Evolutionary conservation across 108 stramenopile species (phyloP), one percentile per base, ranked within the genome.

Genomic region (Cafeteria roenbergensis): DNA sequence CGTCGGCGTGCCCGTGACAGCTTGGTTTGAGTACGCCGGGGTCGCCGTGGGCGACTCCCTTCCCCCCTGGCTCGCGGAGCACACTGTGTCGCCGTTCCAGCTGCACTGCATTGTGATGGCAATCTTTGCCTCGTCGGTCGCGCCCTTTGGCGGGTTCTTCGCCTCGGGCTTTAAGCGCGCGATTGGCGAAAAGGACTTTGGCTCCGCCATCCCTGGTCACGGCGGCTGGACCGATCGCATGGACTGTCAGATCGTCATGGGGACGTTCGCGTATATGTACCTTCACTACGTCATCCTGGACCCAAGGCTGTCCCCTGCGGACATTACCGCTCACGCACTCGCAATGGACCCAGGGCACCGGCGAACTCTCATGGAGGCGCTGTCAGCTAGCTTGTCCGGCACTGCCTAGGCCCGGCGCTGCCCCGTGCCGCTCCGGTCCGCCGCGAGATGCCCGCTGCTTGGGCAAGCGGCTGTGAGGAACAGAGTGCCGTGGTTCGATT

Each of bases 171-270:
- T 92, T 73, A 95, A 95, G 73, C 73, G 94, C 37, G 88, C 91
- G 26, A 89, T 91, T 68, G 77, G 76, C 20, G 85, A 88, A 62
- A 95, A 95, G 69, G 94, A 95, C 70, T 95, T 95, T 72, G 90
- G 86, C 68, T 71, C 80, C 0, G 67, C 92, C 59, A 85, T 93
- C 57, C 91, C 91, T 0, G 94, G 92, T 52, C 94, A 95, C 72
- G 94, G 94, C 1, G 96, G 96, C 63, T 78, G 94, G 31, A 93
- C 88, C 76, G 96, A 97, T 67, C 84, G 96, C n/a, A 84, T 95
- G 80, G 96, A 97, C 71, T 97, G 96, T 79, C 93, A 97, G 69
- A 80, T 97, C 63, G 68, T 97, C 33, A 91, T 97, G 88, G 90
- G 90, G 34, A 80, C 92, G 34, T 89, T 83, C 56, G 91, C 88